phyloP scores from a whole-genome alignment of 139 green algal genomes.

The Pedinophyceae sp. region DNA sequence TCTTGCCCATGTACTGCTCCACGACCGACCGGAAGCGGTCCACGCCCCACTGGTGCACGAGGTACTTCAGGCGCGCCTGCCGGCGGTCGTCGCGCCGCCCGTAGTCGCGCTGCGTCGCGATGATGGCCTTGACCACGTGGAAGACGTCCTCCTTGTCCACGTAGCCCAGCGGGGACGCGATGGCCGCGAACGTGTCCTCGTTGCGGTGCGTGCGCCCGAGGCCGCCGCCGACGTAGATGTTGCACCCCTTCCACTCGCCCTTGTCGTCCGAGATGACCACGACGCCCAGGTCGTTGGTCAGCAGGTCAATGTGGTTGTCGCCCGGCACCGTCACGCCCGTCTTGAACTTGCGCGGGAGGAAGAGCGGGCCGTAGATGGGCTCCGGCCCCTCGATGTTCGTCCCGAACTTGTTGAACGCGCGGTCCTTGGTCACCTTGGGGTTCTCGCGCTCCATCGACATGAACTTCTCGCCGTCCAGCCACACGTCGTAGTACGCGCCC shows the following conservation, averaged over 20 bases:
- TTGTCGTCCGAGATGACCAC: constrained; percentile 64
- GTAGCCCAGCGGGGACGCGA: constrained; percentile 83
- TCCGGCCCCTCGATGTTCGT: constrained; percentile 93
- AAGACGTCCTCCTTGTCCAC: constrained; percentile 90
- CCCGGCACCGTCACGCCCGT: constrained; percentile 71
- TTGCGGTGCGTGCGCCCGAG: constrained; percentile 85
- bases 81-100: constrained; percentile 90
- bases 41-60: constrained; percentile 79
- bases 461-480: constrained; percentile 98
- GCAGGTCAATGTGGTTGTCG: constrained; percentile 90
- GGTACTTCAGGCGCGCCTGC: constrained; percentile 94
- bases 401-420: constrained; percentile 73
- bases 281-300: constrained; percentile 89
- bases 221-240: constrained; percentile 86
- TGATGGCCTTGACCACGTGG: constrained; percentile 86
- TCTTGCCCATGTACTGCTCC: constrained; percentile 97
- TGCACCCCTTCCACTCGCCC: constrained; percentile 72
- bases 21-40: constrained; percentile 35
- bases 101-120: constrained; percentile 91
- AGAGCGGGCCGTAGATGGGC: constrained; percentile 93
- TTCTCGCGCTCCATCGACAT: constrained; percentile 56
- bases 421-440: constrained; percentile 68
- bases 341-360: constrained; percentile 99
- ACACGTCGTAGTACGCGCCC: constrained; percentile 98
- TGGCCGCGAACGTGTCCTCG: constrained; percentile 71